Base-by-base conservation (phyloP, 129 eudicot species). In the Pseudognaphalium luteoalbum region DNA sequence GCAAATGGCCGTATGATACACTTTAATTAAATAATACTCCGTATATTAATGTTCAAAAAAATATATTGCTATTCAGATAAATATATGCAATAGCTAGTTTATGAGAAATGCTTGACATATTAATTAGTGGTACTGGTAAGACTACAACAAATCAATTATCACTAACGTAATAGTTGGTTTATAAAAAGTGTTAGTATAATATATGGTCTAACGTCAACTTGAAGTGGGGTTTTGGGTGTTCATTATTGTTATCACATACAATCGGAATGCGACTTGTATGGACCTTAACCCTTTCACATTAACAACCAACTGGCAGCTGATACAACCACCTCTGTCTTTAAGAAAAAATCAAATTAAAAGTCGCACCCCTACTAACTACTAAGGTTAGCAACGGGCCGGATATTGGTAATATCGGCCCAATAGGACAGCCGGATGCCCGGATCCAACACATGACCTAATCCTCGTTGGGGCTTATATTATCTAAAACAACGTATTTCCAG, bases 121-220 rank as follows among this genome's bases (percentile, higher is more conserved):
- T 39, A 8, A 39, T 7, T 34, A 34, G 37, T 17, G 61, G 8
- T 34, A 34, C 6, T 17, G 61, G 8, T 56, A 56, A 10, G 61
- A 17, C 61, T 56, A 21, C 6, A 34, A 6, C 6, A 41, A 10
- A 41, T 41, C 3, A 41, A 41, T 41, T 9, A 2, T 2, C 47
- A 41, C 2, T 47, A 47, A 47, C 54, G 54, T 47, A 47, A 47
- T 47, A 47, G 17, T 14, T 47, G 54, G 52, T 44, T 44, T 44
- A 12, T 44, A 12, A 44, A 44, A 44, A 14, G 28, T 44, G 5
- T 11, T 44, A 25, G 28, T 25, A 44, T 44, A 44, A 44, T 44
- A 44, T 12, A 14, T 20, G 7, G 66, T 60, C 66, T 20, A 60
- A 60, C 66, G 66, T 60, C 66, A 60, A 60, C 66, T 22, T 22